Evolutionary conservation across 495 filamentous ascomycete genomes (phyloP), one percentile per base, ranked within the genome.

Genomic region (Xylaria sp.): DNA sequence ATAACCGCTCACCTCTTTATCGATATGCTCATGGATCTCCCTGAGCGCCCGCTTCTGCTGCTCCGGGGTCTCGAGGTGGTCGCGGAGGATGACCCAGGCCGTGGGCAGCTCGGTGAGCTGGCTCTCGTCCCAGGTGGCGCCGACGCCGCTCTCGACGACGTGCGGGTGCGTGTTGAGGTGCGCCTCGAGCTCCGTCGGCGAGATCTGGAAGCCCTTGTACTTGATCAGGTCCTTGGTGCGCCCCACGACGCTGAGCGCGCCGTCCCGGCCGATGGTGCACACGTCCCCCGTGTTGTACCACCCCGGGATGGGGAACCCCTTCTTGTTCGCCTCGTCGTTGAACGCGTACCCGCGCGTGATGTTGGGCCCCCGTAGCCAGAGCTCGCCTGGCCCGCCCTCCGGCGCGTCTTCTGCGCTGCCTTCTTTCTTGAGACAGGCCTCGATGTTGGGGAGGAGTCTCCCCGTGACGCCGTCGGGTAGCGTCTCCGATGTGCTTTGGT

Each of bases 131-230:
- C 90, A 87, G 5, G 91, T 79, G 0, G 91, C 91, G 62, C 91
- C 85, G 9, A 94, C 90, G 0, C 90, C 92, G 3, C 88, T 90
- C 72, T 94, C 92, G 37, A 88, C 83, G 68, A 95, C 85, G 24
- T 84, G 81, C 33, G 88, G 86, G 72, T 92, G 90, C 37, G 85
- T 82, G 2, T 89, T 80, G 44, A 93, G 79, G 21, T 90, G 74
- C 7, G 87, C 89, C 74, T 94, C 92, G 7, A 95, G 81, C 79
- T 94, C 91, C 0, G 92, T 89, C 3, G 92, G 92, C 8, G 91
- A 83, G 0, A 94, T 90, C 74, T 93, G 91, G 79, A 92, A 91
- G 3, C 90, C 92, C 57, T 90, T 82, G 76, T 90, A 90, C 75
- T 91, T 91, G 79, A 92, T 90, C 8, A 92, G 80, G 72, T 92